Conservation (phyloP, 2,329 filamentous ascomycete genomes). For the Paracorniculantispora psalliotae region DNA sequence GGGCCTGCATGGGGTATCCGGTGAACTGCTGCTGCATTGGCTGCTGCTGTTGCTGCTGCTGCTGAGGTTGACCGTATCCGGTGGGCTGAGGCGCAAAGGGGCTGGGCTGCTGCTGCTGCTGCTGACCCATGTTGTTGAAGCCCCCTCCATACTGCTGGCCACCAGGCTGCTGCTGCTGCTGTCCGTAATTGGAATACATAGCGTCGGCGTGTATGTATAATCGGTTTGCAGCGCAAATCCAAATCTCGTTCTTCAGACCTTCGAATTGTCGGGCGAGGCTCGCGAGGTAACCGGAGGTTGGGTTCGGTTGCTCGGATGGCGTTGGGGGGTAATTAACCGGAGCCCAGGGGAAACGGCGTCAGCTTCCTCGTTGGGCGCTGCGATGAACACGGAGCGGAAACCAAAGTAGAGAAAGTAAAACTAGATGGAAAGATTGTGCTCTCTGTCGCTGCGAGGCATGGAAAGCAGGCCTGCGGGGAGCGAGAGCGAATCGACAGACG, state of each 20-base stretch:
- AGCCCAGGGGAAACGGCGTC: conserved; percentile 3
- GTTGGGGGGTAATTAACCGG: background rate
- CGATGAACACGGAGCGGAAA: background rate
- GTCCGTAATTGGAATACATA: conserved; percentile 89
- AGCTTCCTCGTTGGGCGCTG: background rate
- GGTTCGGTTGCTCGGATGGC: background rate
- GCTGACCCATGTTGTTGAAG: conserved; percentile 36
- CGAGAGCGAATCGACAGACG: background rate
- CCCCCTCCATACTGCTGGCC: conserved; percentile 51
- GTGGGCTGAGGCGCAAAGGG: conserved; percentile 57
- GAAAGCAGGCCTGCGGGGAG: background rate
- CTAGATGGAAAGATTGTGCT: background rate
- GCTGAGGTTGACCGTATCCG: conserved; percentile 48
- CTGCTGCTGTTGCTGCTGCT: conserved; percentile 43
- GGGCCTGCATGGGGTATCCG: conserved; percentile 51
- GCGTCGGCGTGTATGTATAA: conserved; percentile 12
- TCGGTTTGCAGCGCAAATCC: background rate
- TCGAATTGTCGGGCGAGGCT: no score
- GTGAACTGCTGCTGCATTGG: conserved; percentile 55
- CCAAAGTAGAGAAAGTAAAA: background rate
- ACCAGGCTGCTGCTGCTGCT: conserved; percentile 66
- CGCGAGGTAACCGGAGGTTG: background rate
- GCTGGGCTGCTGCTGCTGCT: conserved; percentile 46
- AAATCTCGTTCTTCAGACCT: no score
- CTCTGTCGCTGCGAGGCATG: background rate